Evolutionary conservation across 345 rosid species (phyloP).

Genomic region (Passiflora organensis): DNA sequence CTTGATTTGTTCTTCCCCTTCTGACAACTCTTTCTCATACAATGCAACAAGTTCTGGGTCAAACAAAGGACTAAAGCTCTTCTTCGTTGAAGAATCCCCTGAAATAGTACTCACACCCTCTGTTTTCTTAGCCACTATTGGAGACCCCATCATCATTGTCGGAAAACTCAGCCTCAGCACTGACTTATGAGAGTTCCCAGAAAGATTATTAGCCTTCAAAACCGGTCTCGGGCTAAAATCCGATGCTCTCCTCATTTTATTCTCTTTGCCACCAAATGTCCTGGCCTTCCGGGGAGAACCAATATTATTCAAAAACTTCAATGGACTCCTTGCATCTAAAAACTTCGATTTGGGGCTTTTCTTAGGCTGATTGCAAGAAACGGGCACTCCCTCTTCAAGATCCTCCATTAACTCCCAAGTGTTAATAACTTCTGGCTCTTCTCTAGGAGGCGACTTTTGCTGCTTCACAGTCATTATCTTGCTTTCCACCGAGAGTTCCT

Average conservation of each 20-base stretch:
- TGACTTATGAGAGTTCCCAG: constrained; percentile 37
- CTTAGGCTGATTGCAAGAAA: constrained; percentile 19
- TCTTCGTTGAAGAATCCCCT: constrained; percentile 31
- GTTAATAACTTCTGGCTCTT: constrained; percentile 61
- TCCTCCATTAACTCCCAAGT: constrained; percentile 85
- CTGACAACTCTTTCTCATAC: constrained; percentile 56
- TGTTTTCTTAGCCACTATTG: constrained; percentile 14
- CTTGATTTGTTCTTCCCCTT: constrained; percentile 69
- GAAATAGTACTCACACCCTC: too few relatives aligned
- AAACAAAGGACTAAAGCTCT: constrained; percentile 67
- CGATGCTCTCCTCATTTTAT: constrained; percentile 27
- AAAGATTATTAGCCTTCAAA: constrained; percentile 31
- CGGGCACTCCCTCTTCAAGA: constrained; percentile 58
- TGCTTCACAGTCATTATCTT: too few relatives aligned
- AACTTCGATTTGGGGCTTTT: constrained; percentile 53
- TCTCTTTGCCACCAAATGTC: constrained; percentile 67
- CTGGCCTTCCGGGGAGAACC: constrained; percentile 65
- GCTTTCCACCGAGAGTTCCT: background rate
- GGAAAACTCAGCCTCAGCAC: constrained; percentile 54
- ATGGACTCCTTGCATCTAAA: constrained; percentile 48
- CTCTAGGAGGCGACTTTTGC: background rate
- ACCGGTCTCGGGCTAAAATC: constrained; percentile 48
- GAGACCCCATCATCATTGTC: constrained; percentile 38
- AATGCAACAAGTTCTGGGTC: constrained; percentile 82
- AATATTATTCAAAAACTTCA: constrained; percentile 45